Base-by-base conservation (phyloP, 768 basidiomycete species). In the Boletus tylopilopsis region DNA sequence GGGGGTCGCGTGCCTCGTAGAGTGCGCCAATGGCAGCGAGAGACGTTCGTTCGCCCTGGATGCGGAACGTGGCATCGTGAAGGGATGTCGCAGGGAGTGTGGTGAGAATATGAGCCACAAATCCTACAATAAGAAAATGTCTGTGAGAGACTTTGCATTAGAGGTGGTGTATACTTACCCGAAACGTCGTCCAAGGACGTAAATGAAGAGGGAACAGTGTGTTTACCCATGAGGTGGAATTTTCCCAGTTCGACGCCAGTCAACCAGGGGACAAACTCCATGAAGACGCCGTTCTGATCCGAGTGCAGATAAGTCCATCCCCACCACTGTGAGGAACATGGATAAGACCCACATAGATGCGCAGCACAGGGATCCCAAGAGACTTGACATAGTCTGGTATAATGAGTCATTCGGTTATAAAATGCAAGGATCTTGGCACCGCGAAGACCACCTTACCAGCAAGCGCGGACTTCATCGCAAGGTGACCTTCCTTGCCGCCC, bases 131-230 rank as follows among this genome's bases (percentile, higher is more conserved):
- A 32, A 29, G n/a, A 5, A 16, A 12, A 6, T n/a, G 23, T 50
- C 35, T 47, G 45, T 50, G 35, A 50, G 51, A 49, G 34, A 32
- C 8, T 13, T 36, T 32, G 11, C 29, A 6, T 32, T 10, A 13
- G 27, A 37, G 1, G 9, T n/a, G 18, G 29, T 6, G 37, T n/a
- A 19, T 22, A 45, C 57, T 44, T 54, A 61, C 72, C 72, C 34
- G 68, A 58, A 25, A 71, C 65, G 42, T 73, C 70, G 4, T 62
- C 61, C 44, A 66, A 40, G 11, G 68, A 48, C 0, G 71, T 69
- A 51, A 64, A 64, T 6, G 71, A 72, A 36, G 57, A 57, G 7
- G 54, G 53, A 24, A 42, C 53, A 12, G 64, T 64, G 18, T 70
- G 72, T 41, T 67, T 53, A 3, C 72, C 68, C 44, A 70, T 46